phyloP scores from a whole-genome alignment of 768 basidiomycete species.

The Sporobolomyces phaffii region DNA sequence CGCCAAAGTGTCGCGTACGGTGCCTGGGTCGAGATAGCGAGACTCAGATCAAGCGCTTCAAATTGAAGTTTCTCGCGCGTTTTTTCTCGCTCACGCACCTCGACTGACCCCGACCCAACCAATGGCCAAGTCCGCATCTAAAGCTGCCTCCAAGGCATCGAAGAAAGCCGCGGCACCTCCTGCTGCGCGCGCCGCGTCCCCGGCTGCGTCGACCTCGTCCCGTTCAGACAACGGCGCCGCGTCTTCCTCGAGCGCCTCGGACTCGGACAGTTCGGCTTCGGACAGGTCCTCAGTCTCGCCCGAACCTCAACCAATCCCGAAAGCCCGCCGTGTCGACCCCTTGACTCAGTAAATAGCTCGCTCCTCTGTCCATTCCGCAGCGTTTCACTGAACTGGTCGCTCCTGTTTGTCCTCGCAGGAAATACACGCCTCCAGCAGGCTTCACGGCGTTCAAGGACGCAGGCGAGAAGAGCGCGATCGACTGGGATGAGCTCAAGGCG shows the following conservation, averaged over 20 bases:
- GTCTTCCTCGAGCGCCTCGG: constrained; percentile 2
- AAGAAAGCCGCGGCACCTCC: background rate
- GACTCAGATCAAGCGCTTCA: background rate
- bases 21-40: too few species aligned
- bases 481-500: constrained; percentile 28
- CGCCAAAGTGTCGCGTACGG: too few species aligned
- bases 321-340: constrained; percentile 11
- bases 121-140: constrained; percentile 23
- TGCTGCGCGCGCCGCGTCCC: background rate
- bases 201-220: constrained; percentile 10
- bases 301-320: background rate
- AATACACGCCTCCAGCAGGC: constrained; percentile 26
- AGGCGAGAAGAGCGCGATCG: background rate
- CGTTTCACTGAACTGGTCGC: background rate
- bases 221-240: background rate
- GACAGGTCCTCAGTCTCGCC: constrained; percentile 15
- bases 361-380: background rate
- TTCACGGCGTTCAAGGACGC: constrained; percentile 7
- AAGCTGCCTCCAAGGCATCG: background rate
- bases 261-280: constrained; percentile 9
- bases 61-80: background rate
- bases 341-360: background rate
- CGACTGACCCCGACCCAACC: background rate
- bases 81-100: background rate
- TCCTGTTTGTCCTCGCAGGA: background rate